Conservation (phyloP, 352 stramenopile genomes). For the Saprolegnia diclina region DNA sequence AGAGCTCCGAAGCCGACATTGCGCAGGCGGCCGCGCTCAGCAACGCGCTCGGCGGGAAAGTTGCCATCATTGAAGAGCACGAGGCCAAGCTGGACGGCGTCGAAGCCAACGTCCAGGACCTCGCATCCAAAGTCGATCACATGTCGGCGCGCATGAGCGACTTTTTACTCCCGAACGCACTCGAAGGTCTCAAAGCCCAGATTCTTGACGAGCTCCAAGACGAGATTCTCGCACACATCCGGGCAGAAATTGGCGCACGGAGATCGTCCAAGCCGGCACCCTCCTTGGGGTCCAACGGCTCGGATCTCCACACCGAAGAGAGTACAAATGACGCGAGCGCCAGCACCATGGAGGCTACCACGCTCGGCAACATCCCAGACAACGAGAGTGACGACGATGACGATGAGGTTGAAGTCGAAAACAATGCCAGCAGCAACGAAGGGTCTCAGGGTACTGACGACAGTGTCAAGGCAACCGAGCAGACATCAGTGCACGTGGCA, state of each 20-base stretch:
- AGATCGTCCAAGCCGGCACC: background rate
- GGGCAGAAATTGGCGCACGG: background rate
- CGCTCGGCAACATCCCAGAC: background rate
- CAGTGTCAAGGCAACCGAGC: no score
- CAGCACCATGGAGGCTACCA: background rate
- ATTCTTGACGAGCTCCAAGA: slow-evolving; percentile 11
- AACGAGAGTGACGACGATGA: background rate
- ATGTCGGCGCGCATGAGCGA: slow-evolving; percentile 1
- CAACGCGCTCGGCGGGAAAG: slow-evolving; percentile 7
- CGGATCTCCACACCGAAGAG: background rate
- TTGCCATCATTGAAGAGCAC: slow-evolving; percentile 5
- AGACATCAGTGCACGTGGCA: background rate
- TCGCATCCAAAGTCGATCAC: background rate
- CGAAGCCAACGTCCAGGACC: background rate
- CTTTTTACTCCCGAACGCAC: background rate
- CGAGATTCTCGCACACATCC: background rate
- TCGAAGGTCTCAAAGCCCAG: slow-evolving; percentile 5
- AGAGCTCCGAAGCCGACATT: slow-evolving; percentile 12
- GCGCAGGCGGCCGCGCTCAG: background rate
- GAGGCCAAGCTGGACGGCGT: background rate
- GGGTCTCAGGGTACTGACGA: no score
- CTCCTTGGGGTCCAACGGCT: background rate
- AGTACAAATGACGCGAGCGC: background rate
- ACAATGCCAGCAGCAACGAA: no score
- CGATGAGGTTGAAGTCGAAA: background rate